Conservation (phyloP, 805 yeast species). For the Cyberlindnera suaveolens region DNA sequence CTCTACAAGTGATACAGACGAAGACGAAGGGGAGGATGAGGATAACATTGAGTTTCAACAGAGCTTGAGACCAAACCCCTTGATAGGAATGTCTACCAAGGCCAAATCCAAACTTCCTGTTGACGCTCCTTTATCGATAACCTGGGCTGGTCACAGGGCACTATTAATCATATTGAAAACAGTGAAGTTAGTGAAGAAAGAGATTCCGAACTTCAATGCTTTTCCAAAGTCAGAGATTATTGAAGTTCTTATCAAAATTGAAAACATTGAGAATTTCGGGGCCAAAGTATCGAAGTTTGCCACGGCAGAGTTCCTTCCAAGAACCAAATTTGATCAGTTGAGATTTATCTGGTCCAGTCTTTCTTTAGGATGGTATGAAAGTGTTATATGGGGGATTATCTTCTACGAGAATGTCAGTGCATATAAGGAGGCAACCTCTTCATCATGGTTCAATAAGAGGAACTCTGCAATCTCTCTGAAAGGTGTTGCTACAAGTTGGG, state of each 20-base stretch:
- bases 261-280: constrained; percentile 27
- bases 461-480: constrained; percentile 19
- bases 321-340: constrained; percentile 39
- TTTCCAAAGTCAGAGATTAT: constrained; percentile 22
- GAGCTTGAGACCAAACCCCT: constrained; percentile 43
- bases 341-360: constrained; percentile 55
- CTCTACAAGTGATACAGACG: constrained; percentile 1
- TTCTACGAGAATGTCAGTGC: constrained; percentile 29
- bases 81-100: constrained; percentile 54
- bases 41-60: constrained; percentile 25
- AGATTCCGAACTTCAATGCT: constrained; percentile 25
- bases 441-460: constrained; percentile 22
- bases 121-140: constrained; percentile 40
- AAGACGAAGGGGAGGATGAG: constrained; percentile 9
- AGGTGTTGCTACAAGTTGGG: constrained; percentile 34
- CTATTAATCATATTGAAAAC: constrained; percentile 34
- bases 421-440: constrained; percentile 7
- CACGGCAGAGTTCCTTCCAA: constrained; percentile 37
- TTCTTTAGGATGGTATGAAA: constrained; percentile 72
- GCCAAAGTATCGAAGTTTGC: constrained; percentile 19
- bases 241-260: constrained; percentile 35
- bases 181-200: constrained; percentile 22
- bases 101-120: constrained; percentile 49
- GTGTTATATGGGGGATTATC: constrained; percentile 56
- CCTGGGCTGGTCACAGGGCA: constrained; percentile 50